Conservation (phyloP, 2,329 filamentous ascomycete species). For the Sporothrix brunneoviolacea region DNA sequence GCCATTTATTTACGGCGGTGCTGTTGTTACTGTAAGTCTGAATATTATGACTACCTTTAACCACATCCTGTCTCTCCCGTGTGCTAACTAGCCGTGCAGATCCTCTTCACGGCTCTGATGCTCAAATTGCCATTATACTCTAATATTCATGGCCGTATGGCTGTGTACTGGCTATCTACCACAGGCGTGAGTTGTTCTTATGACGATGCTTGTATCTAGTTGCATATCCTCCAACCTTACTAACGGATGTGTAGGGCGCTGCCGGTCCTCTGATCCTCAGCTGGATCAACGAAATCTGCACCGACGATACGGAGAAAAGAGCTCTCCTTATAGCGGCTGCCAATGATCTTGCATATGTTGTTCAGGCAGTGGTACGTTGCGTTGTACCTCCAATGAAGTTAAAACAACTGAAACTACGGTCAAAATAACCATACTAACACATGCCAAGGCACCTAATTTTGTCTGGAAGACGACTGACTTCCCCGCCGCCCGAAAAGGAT, state of each 20-base stretch:
- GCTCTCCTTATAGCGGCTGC: conserved; percentile 21
- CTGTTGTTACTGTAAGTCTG: too few relatives aligned
- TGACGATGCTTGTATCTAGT: too few relatives aligned
- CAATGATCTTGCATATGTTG: conserved; percentile 23
- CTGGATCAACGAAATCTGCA: conserved; percentile 24
- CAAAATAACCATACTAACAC: too few relatives aligned
- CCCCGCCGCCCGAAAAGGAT: conserved; percentile 31
- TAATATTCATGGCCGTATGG: conserved; percentile 29
- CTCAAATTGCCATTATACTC: conserved; percentile 31
- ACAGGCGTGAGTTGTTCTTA: too few relatives aligned
- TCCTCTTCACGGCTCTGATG: conserved; percentile 27
- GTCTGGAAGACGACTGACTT: conserved; percentile 36
- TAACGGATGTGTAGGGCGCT: too few relatives aligned
- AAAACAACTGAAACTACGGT: too few relatives aligned
- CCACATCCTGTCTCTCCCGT: too few relatives aligned
- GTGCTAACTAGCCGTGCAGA: too few relatives aligned
- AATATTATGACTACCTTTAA: too few relatives aligned
- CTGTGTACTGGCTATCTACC: conserved; percentile 32
- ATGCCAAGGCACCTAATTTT: conserved; percentile 33
- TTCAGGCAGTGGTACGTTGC: too few relatives aligned
- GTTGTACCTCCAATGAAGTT: too few relatives aligned
- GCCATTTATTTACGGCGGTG: conserved; percentile 33
- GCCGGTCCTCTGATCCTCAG: conserved; percentile 33
- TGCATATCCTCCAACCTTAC: too few relatives aligned
- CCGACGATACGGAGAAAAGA: conserved; percentile 22